Evolutionary conservation across 441 rosid species (phyloP), one percentile per base, ranked within the genome.

Genomic region (Erysimum pusillum): DNA sequence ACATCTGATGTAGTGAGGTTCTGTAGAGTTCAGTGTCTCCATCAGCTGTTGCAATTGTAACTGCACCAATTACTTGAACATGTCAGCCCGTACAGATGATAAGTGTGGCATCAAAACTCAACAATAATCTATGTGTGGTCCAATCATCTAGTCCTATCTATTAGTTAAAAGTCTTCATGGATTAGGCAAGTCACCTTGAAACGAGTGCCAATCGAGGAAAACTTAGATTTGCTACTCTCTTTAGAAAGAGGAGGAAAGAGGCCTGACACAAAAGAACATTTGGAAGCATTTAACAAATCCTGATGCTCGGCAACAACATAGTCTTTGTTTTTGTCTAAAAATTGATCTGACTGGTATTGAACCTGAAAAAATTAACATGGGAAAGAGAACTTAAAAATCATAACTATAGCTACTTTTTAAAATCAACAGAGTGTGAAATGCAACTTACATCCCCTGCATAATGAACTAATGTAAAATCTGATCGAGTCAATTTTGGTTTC

Each of bases 1-100:
- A 76, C 99, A 96, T 88, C 99, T 88, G 71, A 93, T 88, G 83
- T 91, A 96, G 85, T 91, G 92, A 48, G 98, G 99, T 69, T 91
- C 91, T 12, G 92, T 87, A 77, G 84, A 89, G 83, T 91, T 89
- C 56, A 91, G 86, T 60, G 76, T 90, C 60, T 91, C 97, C 98
- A 91, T 91, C 85, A 96, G 79, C 66, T 93, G 95, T 74, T 90
- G 92, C 76, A 93, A 77, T 86, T 94, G 95, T 76, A 87, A 82
- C 97, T 94, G 92, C 93, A 87, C 63, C 82, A 87, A 82, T 62
- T 60, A 80, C 53, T 67, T 69, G 64, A 79, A 58, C 61, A 80
- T 67, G 71, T 71, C 79, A 79, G 63, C 54, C 58, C 62, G 70
- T 81, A 62, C 83, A 78, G 61, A 72, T 63, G 49, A 75, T 36